phyloP scores from a whole-genome alignment of 805 yeast species.

The Candida qinlingensis region DNA sequence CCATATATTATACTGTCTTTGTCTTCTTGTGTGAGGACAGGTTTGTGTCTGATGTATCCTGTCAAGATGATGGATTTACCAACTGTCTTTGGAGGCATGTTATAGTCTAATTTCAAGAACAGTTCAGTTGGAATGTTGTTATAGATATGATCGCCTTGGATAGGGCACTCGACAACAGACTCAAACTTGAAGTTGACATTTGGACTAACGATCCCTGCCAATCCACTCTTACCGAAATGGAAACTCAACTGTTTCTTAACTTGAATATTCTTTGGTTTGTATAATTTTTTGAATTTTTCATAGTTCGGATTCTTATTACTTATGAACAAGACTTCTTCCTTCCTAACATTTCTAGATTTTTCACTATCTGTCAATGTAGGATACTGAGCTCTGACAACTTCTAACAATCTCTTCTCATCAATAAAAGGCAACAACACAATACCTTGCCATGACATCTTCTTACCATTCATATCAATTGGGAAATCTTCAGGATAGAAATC shows the following conservation, averaged over 20 bases:
- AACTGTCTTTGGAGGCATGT: slow-evolving; percentile 48
- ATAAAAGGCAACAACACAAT: slow-evolving; percentile 87
- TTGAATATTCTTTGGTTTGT: slow-evolving; percentile 25
- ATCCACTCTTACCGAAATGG: slow-evolving; percentile 45
- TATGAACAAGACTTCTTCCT: slow-evolving; percentile 63
- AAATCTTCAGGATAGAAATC: slow-evolving; percentile 90
- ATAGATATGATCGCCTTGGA: slow-evolving; percentile 27
- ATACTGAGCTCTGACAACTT: slow-evolving; percentile 63
- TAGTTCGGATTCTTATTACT: slow-evolving; percentile 54
- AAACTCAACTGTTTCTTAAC: slow-evolving; percentile 29
- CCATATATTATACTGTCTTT: slow-evolving; percentile 54
- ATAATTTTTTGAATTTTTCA: slow-evolving; percentile 28
- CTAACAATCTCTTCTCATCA: slow-evolving; percentile 69
- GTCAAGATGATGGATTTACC: slow-evolving; percentile 82
- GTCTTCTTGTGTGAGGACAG: slow-evolving; percentile 64
- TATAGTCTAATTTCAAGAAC: slow-evolving; percentile 44
- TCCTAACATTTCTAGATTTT: slow-evolving; percentile 59
- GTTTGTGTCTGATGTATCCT: slow-evolving; percentile 63
- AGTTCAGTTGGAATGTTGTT: slow-evolving; percentile 37
- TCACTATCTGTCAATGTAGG: slow-evolving; percentile 62
- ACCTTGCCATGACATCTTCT: slow-evolving; percentile 93
- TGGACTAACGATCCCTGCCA: slow-evolving; percentile 50
- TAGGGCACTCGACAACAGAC: slow-evolving; percentile 30
- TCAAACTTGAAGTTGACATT: slow-evolving; percentile 29
- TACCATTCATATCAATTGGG: slow-evolving; percentile 92